Evolutionary conservation across 768 basidiomycete species (phyloP), one percentile per base, ranked within the genome.

Genomic region (Gymnopilus junonius): DNA sequence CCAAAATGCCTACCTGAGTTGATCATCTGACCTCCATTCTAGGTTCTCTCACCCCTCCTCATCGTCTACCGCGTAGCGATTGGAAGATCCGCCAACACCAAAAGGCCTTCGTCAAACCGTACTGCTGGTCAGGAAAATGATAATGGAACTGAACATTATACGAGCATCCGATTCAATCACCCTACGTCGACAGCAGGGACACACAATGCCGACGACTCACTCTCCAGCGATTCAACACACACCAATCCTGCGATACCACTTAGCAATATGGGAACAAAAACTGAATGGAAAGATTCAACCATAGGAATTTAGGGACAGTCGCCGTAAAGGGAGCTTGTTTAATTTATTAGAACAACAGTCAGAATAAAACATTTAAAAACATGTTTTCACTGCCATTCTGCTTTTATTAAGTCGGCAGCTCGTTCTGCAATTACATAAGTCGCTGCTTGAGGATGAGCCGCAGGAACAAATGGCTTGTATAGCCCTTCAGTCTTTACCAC

Each of bases 361-460:
- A 14, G 35, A 35, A 11, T 20, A 25, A 61, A 55, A 25, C 46
- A 32, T 43, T 40, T 27, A 32, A 20, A 17, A 55, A 34, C n/a
- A 34, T 42, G 5, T 45, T n/a, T n/a, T 34, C 60, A 61, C n/a
- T 51, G 14, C 56, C 58, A 59, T 15, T 56, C 61, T 17, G 60
- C 61, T 20, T 60, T 62, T 70, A 67, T 58, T 21, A 67, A 21
- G 42, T 69, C 67, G 11, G 67, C 59, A 45, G 67, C 67, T 20
- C 65, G 48, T 50, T 69, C 67, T 21, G 65, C 59, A 4, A 69
- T 55, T 17, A 55, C 63, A 55, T 69, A 69, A 21, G 65, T 62
- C 15, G 67, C 67, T 3, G 67, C 67, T 51, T 65, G 64, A 11
- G 67, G 57, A 56, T 68, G 67, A 8, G 67, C 67, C 51, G 61